Evolutionary conservation across 225 moss, liverwort and hornwort species (phyloP).

Genomic region (Sphagnum tenellum): DNA sequence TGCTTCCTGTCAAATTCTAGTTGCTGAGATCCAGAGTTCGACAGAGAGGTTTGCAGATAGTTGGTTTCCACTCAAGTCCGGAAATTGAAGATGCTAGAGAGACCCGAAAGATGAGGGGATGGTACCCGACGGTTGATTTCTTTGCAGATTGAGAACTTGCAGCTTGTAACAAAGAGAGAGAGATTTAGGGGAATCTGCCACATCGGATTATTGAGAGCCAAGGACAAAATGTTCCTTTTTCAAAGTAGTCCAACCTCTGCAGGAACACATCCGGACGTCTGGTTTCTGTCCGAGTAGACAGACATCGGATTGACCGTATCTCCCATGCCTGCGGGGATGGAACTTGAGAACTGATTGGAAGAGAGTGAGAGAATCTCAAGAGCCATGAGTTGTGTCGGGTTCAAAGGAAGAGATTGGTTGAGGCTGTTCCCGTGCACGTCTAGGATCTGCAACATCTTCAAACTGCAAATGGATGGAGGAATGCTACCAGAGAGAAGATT

Average conservation of each 20-base stretch:
- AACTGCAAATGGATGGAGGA: slow-evolving; percentile 15
- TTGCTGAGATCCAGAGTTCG: slow-evolving; percentile 24
- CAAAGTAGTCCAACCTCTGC: slow-evolving; percentile 17
- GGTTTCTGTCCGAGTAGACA: slow-evolving; percentile 28
- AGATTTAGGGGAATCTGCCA: slow-evolving; percentile 20
- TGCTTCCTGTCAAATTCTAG: slow-evolving; percentile 16
- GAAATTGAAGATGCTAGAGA: slow-evolving; percentile 18
- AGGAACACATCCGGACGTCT: slow-evolving; percentile 37
- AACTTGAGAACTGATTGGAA: slow-evolving; percentile 26
- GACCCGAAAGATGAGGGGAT: slow-evolving; percentile 25
- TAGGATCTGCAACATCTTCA: slow-evolving; percentile 14
- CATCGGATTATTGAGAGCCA: slow-evolving; percentile 19
- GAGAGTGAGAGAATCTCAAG: slow-evolving; percentile 41
- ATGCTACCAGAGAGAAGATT: slow-evolving; percentile 14
- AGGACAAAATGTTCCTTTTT: slow-evolving; percentile 12
- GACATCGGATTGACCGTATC: slow-evolving; percentile 15
- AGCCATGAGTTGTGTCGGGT: slow-evolving; percentile 15
- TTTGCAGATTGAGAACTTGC: slow-evolving; percentile 17
- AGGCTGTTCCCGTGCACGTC: slow-evolving; percentile 19
- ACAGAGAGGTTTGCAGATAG: slow-evolving; percentile 18
- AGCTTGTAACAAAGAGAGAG: slow-evolving; percentile 10
- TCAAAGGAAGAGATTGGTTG: slow-evolving; percentile 19
- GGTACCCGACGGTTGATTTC: slow-evolving; percentile 19
- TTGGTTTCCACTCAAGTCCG: slow-evolving; percentile 21
- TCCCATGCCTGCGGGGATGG: slow-evolving; percentile 23